phyloP scores from a whole-genome alignment of 805 yeast genomes.

The Myxozyma monticola region DNA sequence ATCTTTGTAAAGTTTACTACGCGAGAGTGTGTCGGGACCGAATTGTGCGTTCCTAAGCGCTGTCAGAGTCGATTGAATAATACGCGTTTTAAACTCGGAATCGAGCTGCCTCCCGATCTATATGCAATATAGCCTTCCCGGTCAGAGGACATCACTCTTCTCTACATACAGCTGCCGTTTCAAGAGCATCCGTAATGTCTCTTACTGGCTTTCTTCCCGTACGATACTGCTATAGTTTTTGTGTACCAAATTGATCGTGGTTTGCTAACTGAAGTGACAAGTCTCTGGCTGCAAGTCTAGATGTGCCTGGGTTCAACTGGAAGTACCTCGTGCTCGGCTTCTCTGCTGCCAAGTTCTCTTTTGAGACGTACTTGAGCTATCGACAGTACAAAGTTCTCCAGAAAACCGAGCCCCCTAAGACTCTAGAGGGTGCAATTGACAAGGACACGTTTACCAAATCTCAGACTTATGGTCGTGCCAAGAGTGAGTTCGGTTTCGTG shows the following conservation, averaged over 20 bases:
- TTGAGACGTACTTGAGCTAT: conserved; percentile 69
- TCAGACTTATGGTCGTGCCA: conserved; percentile 76
- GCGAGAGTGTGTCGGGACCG: too few species aligned
- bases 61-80: too few species aligned
- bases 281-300: conserved; percentile 40
- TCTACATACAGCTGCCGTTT: too few species aligned
- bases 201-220: conserved; percentile 18
- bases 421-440: conserved; percentile 67
- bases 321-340: conserved; percentile 71
- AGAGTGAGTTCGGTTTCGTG: conserved; percentile 66
- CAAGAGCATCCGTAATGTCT: conserved; percentile 6
- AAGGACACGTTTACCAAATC: conserved; percentile 73
- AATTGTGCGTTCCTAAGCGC: too few species aligned
- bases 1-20: too few species aligned
- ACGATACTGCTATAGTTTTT: not conserved
- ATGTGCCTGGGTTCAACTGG: conserved; percentile 76
- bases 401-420: conserved; percentile 60
- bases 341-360: conserved; percentile 69
- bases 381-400: conserved; percentile 75
- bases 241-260: not conserved
- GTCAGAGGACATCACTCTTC: too few species aligned
- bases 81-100: too few species aligned
- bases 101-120: too few species aligned
- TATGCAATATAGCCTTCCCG: too few species aligned
- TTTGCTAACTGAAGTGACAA: not conserved